Base-by-base conservation (phyloP, 2,329 filamentous ascomycete genomes). In the Fusarium nanum region DNA sequence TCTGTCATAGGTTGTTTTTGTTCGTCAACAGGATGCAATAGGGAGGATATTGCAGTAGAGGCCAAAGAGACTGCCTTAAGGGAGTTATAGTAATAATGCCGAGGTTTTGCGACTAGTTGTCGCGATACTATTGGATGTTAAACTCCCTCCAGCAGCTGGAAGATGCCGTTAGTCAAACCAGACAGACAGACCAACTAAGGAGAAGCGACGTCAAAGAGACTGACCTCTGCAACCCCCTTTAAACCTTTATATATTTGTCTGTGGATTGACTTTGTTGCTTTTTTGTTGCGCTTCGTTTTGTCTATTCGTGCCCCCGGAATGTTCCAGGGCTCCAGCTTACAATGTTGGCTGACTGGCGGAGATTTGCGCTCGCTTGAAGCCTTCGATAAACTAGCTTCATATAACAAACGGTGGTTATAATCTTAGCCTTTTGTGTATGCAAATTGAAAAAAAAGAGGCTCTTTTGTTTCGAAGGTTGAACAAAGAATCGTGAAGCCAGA, bases 331-430 rank as follows among this genome's bases (percentile, higher is more conserved):
- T 37, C 18, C 34, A 37, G 34, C 34, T 63, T 20, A 45, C 41
- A 67, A 49, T 64, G 49, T 68, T 56, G 65, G 48, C 58, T 55
- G 55, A 64, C 62, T 53, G 67, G 61, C 67, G 67, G 67, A 59
- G 64, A 70, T 70, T 70, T 70, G 67, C 67, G 67, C 67, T 70
- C 63, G 67, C 62, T 70, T 53, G 64, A 54, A 47, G 67, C 49
- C 46, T 70, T 58, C 50, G 56, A 59, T 67, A 34, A 62, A 66
- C 56, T 65, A 67, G 67, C 46, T 66, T 70, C 59, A 70, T 62
- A 60, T 63, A 57, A 49, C 25, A 25, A 46, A 52, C 63, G 56
- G 64, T 50, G 64, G 22, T 61, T 61, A 53, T 55, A 30, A 23
- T 20, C 40, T 62, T 50, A 50, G 47, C 50, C 22, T 37, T 32